These are phyloP conservation scores for Scleroderma citrinum DNA, from an alignment of 768 basidiomycete genomes.

Conservation along the genomic window DNA sequence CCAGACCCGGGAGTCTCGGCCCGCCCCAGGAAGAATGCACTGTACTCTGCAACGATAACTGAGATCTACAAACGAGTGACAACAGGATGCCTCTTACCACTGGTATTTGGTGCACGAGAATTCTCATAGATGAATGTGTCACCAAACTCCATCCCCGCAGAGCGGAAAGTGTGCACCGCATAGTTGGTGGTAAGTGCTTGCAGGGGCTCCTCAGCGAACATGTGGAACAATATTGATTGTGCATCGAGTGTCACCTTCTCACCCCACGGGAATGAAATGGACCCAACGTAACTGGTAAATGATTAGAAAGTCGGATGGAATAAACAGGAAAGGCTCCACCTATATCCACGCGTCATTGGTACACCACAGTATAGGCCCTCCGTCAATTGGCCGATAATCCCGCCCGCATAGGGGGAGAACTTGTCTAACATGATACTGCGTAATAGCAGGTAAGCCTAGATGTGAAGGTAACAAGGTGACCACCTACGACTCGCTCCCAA, in stretches of 20 bases:
- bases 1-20: constrained; percentile 3
- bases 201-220: constrained; percentile 9
- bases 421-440: constrained; percentile 7
- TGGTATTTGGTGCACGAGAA: constrained; percentile 7
- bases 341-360: constrained; percentile 8
- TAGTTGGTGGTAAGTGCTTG: constrained; percentile 8
- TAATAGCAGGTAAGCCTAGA: neutral
- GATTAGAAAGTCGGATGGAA: neutral
- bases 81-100: constrained; percentile 1
- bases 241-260: constrained; percentile 5
- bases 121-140: constrained; percentile 5
- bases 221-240: constrained; percentile 8
- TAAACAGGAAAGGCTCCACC: neutral
- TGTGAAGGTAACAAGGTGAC: neutral
- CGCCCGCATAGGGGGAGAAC: constrained; percentile 8
- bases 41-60: neutral
- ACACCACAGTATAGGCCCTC: constrained; percentile 9
- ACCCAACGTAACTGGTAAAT: constrained; percentile 4
- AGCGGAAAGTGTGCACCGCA: constrained; percentile 4
- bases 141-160: neutral
- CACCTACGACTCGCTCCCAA: constrained; percentile 7
- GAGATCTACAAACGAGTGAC: neutral
- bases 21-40: constrained; percentile 10
- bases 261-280: constrained; percentile 9
- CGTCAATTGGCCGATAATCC: constrained; percentile 7